Conservation (phyloP, 2,329 filamentous ascomycete genomes). For the Drechslerella dactyloides region DNA sequence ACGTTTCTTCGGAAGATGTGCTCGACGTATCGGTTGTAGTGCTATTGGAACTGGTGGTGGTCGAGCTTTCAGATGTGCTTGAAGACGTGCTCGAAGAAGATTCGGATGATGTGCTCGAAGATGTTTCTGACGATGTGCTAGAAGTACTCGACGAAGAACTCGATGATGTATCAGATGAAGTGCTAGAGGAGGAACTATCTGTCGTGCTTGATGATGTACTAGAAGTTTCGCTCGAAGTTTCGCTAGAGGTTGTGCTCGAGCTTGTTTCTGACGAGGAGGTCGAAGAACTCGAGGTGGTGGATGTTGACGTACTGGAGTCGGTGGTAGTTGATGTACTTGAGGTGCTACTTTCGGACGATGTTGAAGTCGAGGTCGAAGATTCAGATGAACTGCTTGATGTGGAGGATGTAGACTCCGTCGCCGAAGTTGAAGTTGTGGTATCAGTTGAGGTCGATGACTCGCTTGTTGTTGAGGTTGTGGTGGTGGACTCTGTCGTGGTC, state of each 20-base stretch:
- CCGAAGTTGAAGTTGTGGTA: background rate
- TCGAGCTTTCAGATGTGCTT: background rate
- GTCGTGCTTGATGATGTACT: background rate
- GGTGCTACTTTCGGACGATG: background rate
- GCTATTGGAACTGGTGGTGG: conserved; percentile 4
- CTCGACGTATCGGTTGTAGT: conserved; percentile 17
- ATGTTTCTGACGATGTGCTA: background rate
- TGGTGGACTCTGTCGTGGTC: conserved; percentile 6
- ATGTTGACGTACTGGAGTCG: background rate
- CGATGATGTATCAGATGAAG: background rate
- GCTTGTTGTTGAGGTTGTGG: conserved; percentile 8
- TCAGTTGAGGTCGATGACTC: conserved; percentile 1
- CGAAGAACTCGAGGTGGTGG: background rate
- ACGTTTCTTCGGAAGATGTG: conserved; percentile 1
- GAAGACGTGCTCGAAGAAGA: background rate
- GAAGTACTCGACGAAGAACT: conserved; percentile 2
- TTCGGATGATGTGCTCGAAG: background rate
- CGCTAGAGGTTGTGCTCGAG: background rate
- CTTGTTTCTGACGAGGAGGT: background rate
- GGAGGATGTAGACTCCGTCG: background rate
- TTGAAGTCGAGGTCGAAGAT: background rate
- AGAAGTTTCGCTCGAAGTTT: background rate
- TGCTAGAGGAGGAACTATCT: conserved; percentile 2
- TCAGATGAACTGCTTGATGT: conserved; percentile 1
- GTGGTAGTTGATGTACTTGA: background rate